Percentiles rank a stretch among this genome's conserved stretches.
Conservation (phyloP, 2,329 filamentous ascomycete species). For the Nemania serpens region DNA sequence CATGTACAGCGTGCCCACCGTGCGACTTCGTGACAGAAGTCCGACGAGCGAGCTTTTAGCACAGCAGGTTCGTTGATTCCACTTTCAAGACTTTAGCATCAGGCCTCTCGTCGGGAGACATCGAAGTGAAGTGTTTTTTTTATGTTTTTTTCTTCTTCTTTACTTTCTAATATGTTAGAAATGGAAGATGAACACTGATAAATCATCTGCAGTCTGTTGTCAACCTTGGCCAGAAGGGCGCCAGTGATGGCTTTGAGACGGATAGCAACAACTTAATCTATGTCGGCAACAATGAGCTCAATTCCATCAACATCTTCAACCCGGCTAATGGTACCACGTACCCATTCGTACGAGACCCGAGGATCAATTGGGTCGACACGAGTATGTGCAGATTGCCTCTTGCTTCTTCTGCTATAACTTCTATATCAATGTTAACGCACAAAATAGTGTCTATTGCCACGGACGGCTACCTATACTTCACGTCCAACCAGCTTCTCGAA, state of each 20-base stretch:
- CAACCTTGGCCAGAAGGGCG: conserved; percentile 52
- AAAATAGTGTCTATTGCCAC: conserved; percentile 43
- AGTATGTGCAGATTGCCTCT: conserved; percentile 29
- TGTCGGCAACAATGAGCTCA: conserved; percentile 54
- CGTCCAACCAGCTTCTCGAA: conserved; percentile 52
- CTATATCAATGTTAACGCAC: background rate
- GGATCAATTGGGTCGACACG: conserved; percentile 56
- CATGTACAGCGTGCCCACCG: conserved; percentile 48
- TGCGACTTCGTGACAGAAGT: conserved; percentile 46
- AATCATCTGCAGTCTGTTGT: conserved; percentile 44
- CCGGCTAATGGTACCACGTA: conserved; percentile 44
- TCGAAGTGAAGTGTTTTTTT: background rate
- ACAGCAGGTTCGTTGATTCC: conserved; percentile 19
- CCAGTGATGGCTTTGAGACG: conserved; percentile 57
- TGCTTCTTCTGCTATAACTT: background rate
- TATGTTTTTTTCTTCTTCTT: too few relatives aligned
- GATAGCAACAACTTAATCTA: conserved; percentile 56
- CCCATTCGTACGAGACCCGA: conserved; percentile 48
- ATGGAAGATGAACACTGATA: background rate
- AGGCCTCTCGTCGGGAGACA: background rate
- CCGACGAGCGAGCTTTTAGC: conserved; percentile 45
- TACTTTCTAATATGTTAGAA: background rate
- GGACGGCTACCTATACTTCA: conserved; percentile 59
- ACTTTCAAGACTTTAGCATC: too few relatives aligned
- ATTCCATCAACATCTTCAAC: conserved; percentile 52